Evolutionary conservation across 768 basidiomycete genomes (phyloP), one percentile per base, ranked within the genome.

Genomic region (Candolleomyces eurysporus): DNA sequence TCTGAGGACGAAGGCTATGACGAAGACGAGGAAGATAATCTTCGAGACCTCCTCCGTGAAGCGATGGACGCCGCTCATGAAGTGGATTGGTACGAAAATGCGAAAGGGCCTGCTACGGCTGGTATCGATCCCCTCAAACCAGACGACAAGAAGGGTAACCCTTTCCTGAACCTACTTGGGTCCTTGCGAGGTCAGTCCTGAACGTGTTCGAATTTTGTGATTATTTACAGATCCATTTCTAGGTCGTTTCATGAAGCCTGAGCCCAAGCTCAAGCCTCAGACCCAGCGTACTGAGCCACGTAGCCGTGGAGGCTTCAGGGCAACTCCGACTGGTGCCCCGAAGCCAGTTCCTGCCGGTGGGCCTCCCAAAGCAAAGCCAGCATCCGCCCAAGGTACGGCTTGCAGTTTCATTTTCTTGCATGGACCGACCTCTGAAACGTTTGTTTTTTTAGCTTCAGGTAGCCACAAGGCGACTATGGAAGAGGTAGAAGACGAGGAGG

Each of bases 401-500:
- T 45, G 45, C 26, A 36, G 31, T 26, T 26, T 31, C n/a, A 22
- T 30, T 32, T n/a, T n/a, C 14, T 26, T 36, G 26, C 50, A 22
- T 50, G 21, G 21, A 42, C 36, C 30, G 48, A 36, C 17, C 19
- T 48, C 45, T 58, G 31, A 62, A 53, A 64, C 36, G 1, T 36
- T 11, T 5, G 6, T 11, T 36, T 36, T 11, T 1, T 36, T 36
- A 36, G 5, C 60, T 64, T n/a, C 51, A 53, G 75, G 71, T 65
- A 78, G 72, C 62, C 75, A 73, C 54, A 79, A 77, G 67, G 78
- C 82, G 14, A 89, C 87, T 0, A 79, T 89, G 9, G 90, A 91
- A 66, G 89, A 92, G 46, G 87, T 84, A 0, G 88, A 89, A 54
- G 91, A 91, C 53, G 89, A 88, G 67, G 88, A 89, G 68, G 88